These are phyloP conservation scores for Cenchrus purpureus DNA, from an alignment of 176 grass and related monocot species.

Conservation along the genomic window DNA sequence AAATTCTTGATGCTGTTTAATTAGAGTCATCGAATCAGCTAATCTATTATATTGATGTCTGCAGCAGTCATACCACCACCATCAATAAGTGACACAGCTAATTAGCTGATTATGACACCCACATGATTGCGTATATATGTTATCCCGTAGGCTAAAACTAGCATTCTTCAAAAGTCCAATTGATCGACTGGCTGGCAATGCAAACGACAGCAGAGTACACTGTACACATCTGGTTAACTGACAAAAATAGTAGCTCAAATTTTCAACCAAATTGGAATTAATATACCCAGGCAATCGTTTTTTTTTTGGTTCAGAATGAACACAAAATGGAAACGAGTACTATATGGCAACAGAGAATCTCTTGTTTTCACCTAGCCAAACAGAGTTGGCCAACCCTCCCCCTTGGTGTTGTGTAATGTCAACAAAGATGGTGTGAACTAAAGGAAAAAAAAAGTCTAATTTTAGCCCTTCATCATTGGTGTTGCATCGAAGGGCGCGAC, in stretches of 20 bases:
- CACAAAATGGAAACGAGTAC: background rate
- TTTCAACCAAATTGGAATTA: background rate
- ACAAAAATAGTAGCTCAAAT: conserved; percentile 9
- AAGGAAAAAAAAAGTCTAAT: too few species aligned
- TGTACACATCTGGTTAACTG: background rate
- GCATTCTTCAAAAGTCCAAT: background rate
- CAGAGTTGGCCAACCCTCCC: background rate
- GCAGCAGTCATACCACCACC: background rate
- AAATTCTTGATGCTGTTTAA: conserved; percentile 11
- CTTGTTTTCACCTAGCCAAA: background rate
- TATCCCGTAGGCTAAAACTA: background rate
- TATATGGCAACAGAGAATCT: background rate
- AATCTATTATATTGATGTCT: conserved; percentile 6
- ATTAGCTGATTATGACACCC: conserved; percentile 20
- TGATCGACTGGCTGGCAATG: background rate
- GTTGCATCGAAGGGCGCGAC: too few species aligned
- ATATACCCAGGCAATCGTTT: background rate
- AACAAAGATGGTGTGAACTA: too few species aligned
- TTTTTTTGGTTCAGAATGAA: background rate
- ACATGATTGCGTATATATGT: conserved; percentile 15
- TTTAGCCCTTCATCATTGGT: too few species aligned
- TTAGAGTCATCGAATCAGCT: conserved; percentile 23
- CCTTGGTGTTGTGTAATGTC: background rate
- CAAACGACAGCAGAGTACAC: background rate
- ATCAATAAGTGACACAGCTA: background rate